A percentile compares a stretch with the other conserved stretches of the same genome.
These are phyloP conservation scores for Puya raimondii DNA, from an alignment of 176 grass and related monocot genomes.

Conservation along the genomic window DNA sequence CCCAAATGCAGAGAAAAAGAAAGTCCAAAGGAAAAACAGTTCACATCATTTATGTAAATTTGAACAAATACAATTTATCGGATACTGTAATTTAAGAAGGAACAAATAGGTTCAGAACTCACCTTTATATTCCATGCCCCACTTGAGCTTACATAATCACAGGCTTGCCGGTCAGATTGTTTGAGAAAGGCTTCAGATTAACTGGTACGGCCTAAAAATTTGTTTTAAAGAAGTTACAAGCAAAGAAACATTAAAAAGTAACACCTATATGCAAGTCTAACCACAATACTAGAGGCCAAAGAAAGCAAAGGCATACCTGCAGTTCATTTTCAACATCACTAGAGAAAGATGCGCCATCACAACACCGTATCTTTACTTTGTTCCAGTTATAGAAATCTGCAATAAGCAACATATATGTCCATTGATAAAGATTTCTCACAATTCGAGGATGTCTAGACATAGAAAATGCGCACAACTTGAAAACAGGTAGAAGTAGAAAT, in stretches of 20 bases:
- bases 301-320: conserved; percentile 13
- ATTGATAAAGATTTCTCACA: not conserved
- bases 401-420: not conserved
- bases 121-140: conserved; percentile 99
- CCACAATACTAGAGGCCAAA: not conserved
- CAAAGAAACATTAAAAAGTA: not conserved
- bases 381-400: conserved; percentile 81
- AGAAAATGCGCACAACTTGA: not conserved
- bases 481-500: not conserved
- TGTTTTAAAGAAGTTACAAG: conserved; percentile 3
- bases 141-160: conserved; percentile 92
- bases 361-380: conserved; percentile 76
- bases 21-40: not conserved
- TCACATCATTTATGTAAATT: not conserved
- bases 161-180: conserved; percentile 77
- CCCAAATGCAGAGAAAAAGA: conserved; percentile 1
- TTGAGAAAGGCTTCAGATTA: conserved; percentile 92
- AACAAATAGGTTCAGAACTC: conserved; percentile 8
- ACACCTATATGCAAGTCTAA: not conserved
- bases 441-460: not conserved
- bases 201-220: conserved; percentile 65
- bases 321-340: conserved; percentile 42
- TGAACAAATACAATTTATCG: not conserved
- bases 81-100: not conserved
- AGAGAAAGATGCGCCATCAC: conserved; percentile 64